phyloP scores from a whole-genome alignment of 164 flowering plant species.

The Warburgia ugandensis region DNA sequence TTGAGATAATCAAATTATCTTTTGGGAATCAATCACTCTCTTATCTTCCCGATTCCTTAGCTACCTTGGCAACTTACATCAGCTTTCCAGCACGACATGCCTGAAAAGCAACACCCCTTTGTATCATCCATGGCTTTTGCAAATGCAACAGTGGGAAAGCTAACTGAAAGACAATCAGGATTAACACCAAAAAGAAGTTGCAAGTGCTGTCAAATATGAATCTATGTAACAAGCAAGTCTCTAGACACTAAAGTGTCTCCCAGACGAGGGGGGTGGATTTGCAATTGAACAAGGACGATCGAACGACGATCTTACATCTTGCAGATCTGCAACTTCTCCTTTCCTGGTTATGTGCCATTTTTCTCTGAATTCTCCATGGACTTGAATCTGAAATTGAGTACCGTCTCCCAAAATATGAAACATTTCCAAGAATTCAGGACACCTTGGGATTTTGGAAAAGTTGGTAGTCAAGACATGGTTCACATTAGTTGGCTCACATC shows the following conservation, averaged over 20 bases:
- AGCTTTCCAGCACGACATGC: conserved; percentile 14
- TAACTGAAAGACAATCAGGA: conserved; percentile 10
- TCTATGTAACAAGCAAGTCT: background rate
- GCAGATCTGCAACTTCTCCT: background rate
- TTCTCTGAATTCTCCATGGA: background rate
- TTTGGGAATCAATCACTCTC: conserved; percentile 8
- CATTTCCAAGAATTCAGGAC: background rate
- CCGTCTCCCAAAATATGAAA: background rate
- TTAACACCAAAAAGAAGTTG: conserved; percentile 10
- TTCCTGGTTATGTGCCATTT: background rate
- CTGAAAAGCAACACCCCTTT: conserved; percentile 12
- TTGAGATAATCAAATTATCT: conserved; percentile 9
- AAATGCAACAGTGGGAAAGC: conserved; percentile 13
- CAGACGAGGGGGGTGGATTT: background rate
- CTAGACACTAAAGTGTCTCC: background rate
- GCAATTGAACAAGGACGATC: background rate
- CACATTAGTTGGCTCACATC: background rate
- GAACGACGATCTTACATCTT: background rate
- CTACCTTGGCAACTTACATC: conserved; percentile 22
- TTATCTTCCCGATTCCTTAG: conserved; percentile 19
- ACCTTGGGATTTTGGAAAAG: background rate
- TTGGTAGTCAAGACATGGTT: background rate
- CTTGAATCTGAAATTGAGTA: background rate
- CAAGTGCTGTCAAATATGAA: conserved; percentile 6
- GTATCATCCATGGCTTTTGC: conserved; percentile 23